Base-by-base conservation (phyloP, 352 stramenopile species). In the Phytophthora rubi region DNA sequence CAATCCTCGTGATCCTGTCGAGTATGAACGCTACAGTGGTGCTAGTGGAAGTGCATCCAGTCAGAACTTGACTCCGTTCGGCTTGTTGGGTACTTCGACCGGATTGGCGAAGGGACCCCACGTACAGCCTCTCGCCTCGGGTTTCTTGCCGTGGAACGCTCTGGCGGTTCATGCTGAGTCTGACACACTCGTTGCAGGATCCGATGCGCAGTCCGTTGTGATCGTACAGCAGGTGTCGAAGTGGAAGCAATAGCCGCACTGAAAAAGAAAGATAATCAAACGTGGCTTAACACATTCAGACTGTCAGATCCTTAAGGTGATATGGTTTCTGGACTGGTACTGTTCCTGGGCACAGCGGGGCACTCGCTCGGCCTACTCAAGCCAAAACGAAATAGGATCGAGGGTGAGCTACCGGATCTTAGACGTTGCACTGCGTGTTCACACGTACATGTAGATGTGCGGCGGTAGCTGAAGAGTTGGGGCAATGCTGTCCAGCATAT, bases 111-210 rank as follows among this genome's bases (percentile, higher is more conserved):
- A 76, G 21, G 57, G 58, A 26, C 35, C 37, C 6, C 65, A 76
- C 2, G 82, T 92, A 33, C 70, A 81, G 60, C 64, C 74, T 0
- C 23, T 93, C 5, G 62, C 61, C 15, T 70, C 61, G 2, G 68
- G 79, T 26, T 84, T 81, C 21, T 62, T 86, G 37, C 77, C 86
- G n/a, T 95, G 86, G 84, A 90, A 88, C 39, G 61, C 81, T 1
- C 59, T 95, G 44, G 83, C 82, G 7, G 55, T 95, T 59, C 86
- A 95, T 73, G 82, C 76, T 18, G 81, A 88, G 42, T 93, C 83
- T 55, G 86, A 95, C 58, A 90, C 83, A 64, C 71, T 95, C 12
- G 65, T 95, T 52, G 84, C 84, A 1, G 85, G 84, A 33, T 95
- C 86, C 16, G 88, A 95, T 48, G 85, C 85, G 53, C 84, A 95